These are phyloP conservation scores for Exophiala xenobiotica DNA, from an alignment of 2,329 filamentous ascomycete genomes.

Conservation along the genomic window DNA sequence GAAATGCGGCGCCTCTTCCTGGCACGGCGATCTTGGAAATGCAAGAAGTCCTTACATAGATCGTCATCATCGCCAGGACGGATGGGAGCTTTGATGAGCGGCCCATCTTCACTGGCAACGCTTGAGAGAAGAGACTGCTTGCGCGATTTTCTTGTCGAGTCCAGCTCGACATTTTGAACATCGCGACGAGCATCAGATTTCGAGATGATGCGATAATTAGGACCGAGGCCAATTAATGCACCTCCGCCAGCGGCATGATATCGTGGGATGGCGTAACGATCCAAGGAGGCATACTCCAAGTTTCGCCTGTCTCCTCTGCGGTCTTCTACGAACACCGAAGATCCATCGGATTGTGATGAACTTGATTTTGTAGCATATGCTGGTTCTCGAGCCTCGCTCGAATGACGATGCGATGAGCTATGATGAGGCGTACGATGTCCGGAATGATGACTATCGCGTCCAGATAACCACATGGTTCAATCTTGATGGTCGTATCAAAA, in stretches of 20 bases:
- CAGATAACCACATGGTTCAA: not conserved
- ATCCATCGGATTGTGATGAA: not conserved
- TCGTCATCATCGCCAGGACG: slow-evolving; percentile 28
- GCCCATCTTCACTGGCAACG: slow-evolving; percentile 27
- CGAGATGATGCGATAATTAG: slow-evolving; percentile 64
- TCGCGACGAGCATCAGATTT: slow-evolving; percentile 55
- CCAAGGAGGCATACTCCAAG: slow-evolving; percentile 68
- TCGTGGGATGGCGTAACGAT: slow-evolving; percentile 68
- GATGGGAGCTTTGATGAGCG: slow-evolving; percentile 28
- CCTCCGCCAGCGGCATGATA: slow-evolving; percentile 70
- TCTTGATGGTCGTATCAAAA: not conserved
- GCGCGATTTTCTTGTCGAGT: slow-evolving; percentile 37
- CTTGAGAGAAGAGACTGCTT: slow-evolving; percentile 42
- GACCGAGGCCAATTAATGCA: slow-evolving; percentile 65
- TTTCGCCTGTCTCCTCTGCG: slow-evolving; percentile 75
- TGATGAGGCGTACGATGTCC: slow-evolving; percentile 1
- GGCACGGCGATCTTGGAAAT: slow-evolving; percentile 35
- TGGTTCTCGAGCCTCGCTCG: not conserved
- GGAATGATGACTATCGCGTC: not conserved
- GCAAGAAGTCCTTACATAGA: slow-evolving; percentile 32
- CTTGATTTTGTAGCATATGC: not conserved
- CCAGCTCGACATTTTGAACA: slow-evolving; percentile 39
- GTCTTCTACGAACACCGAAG: slow-evolving; percentile 48
- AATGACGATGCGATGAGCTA: not conserved
- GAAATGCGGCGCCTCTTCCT: slow-evolving; percentile 24